Percentiles rank a stretch among this genome's conserved stretches.
phyloP scores from a whole-genome alignment of 2,329 filamentous ascomycete genomes.

The Ophiostoma piceae region DNA sequence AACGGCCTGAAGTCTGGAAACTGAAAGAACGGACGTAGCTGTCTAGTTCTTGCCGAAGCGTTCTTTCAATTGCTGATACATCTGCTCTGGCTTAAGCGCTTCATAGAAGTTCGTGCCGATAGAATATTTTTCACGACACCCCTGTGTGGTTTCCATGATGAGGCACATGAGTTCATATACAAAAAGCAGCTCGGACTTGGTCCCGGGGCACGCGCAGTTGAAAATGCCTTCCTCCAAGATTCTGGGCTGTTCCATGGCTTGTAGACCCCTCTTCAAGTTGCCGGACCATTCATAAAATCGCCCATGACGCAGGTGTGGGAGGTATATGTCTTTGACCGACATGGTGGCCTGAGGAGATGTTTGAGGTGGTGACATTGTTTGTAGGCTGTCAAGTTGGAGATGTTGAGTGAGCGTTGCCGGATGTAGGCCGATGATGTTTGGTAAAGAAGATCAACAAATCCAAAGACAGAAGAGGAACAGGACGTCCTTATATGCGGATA shows the following conservation, averaged over 20 bases:
- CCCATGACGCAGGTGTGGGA: neutral
- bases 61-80: neutral
- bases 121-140: too few relatives aligned
- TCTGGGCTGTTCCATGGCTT: neutral
- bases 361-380: neutral
- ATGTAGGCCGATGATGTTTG: neutral
- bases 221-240: neutral
- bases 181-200: neutral
- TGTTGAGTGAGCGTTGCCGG: neutral
- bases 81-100: too few relatives aligned
- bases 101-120: too few relatives aligned
- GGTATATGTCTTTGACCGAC: neutral
- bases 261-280: neutral
- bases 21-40: too few relatives aligned
- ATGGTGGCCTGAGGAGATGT: neutral
- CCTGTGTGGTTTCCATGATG: neutral
- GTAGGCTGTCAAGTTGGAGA: neutral
- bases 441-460: neutral
- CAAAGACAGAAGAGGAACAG: neutral
- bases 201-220: too few relatives aligned
- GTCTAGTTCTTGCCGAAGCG: neutral
- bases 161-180: neutral
- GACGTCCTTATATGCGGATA: too few relatives aligned
- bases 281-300: neutral
- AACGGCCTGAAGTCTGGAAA: neutral